Evolutionary conservation across 2,329 filamentous ascomycete species (phyloP).

Genomic region (Pestalotiopsis fici): DNA sequence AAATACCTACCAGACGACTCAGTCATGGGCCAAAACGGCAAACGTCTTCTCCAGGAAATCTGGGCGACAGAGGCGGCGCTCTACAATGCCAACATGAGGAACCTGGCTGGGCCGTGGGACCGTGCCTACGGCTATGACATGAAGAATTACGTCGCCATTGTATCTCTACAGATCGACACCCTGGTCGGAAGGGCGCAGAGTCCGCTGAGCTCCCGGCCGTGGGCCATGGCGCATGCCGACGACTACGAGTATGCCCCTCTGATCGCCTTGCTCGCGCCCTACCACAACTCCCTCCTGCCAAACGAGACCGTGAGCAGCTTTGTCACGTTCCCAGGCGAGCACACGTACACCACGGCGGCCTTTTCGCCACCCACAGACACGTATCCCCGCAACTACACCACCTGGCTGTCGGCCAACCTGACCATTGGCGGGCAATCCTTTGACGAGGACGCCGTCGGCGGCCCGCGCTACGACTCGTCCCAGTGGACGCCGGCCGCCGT

Average conservation of each 20-base stretch:
- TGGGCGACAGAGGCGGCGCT: conserved; percentile 45
- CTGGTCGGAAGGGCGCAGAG: conserved; percentile 38
- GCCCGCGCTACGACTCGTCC: conserved; percentile 42
- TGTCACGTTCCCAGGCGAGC: conserved; percentile 42
- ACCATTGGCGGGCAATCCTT: conserved; percentile 53
- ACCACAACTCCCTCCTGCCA: conserved; percentile 41
- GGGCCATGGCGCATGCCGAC: conserved; percentile 47
- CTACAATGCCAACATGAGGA: conserved; percentile 50
- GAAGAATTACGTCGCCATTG: conserved; percentile 50
- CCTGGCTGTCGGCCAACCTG: conserved; percentile 47
- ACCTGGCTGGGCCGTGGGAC: conserved; percentile 56
- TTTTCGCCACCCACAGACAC: conserved; percentile 51
- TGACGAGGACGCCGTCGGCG: conserved; percentile 47
- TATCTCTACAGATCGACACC: conserved; percentile 50
- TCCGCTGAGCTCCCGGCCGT: conserved; percentile 24
- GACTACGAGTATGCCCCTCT: conserved; percentile 51
- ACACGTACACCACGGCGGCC: conserved; percentile 43
- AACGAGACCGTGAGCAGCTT: conserved; percentile 33
- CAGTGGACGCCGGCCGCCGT: conserved; percentile 52
- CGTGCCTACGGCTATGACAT: conserved; percentile 55
- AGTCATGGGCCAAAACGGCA: conserved; percentile 43
- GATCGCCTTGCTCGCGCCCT: conserved; percentile 45
- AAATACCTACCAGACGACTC: conserved; percentile 49
- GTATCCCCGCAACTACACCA: conserved; percentile 48
- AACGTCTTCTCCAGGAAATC: conserved; percentile 42